Evolutionary conservation across 257 asterid genomes (phyloP), one percentile per base, ranked within the genome.

Genomic region (Jacaranda copaia): DNA sequence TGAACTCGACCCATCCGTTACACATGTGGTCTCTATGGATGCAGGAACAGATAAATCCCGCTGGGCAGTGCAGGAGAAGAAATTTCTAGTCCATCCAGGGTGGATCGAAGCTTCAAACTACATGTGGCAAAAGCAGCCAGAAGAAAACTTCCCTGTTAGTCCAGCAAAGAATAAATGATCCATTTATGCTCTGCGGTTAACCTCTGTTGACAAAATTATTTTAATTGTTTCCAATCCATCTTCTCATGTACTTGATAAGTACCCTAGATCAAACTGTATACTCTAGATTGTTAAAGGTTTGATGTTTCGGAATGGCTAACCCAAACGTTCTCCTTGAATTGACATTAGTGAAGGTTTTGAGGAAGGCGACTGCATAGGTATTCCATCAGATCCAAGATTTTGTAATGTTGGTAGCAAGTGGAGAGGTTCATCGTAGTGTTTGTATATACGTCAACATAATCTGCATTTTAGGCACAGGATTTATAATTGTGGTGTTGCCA

Each of bases 101-200:
- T 91, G 98, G 98, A 81, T 91, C 49, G 93, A 91, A 64, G 95
- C 98, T 73, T 83, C 93, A 75, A 85, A 84, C 65, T 91, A 82
- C 81, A 56, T 84, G 43, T 93, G 97, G 97, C 73, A 76, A 77
- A 91, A 75, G 87, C 94, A 85, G 68, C 89, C 97, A 0, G 98
- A 93, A 86, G 92, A 89, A 39, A 84, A 86, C 18, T 91, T 83
- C 74, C 85, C 89, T 2, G 90, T 88, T 15, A 74, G 56, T 80
- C 83, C 36, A 61, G 57, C 82, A 36, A 83, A 69, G 71, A 79
- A 36, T 48, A 68, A 56, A 74, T 84, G 80, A 81, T 36, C 58
- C 46, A 20, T 66, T 70, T 42, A 14, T 40, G 15, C 57, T 42
- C 14, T 62, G 12, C 55, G 18, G 53, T 70, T 75, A 55, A 56